Evolutionary conservation across 1,284 basidiomycete genomes (phyloP), one percentile per base, ranked within the genome.

Genomic region (Trametes hirsuta): DNA sequence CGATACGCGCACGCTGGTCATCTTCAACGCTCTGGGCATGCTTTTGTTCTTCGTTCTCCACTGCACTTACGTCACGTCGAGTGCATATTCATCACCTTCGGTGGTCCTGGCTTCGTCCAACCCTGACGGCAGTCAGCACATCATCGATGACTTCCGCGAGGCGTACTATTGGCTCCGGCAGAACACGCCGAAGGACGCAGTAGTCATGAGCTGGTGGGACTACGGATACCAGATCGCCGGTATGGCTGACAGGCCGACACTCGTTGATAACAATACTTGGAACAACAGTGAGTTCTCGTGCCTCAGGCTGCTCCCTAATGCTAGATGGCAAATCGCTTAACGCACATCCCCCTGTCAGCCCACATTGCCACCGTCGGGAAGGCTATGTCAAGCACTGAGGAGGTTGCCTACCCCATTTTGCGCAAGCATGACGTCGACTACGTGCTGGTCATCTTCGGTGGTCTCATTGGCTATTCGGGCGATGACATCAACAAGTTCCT

Each of bases 401-500:
- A 98, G 67, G 88, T 94, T 46, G 95, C 97, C 0, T 99, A 98
- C 76, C 96, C 96, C 4, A 98, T 99, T 73, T 83, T 99, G 60
- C 87, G 93, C 65, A 92, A 97, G 77, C 97, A 99, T 75, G 97
- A 99, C 72, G 97, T 99, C 55, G 94, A 97, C 75, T 99, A 99
- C 72, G 90, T 99, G 47, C 88, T 99, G 55, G 84, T 99, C 77
- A 98, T 99, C 77, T 99, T 98, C 74, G 97, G 97, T 52, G 97
- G 95, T 37, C 81, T 99, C 46, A 82, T 99, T 56, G 97, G 97
- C 15, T 99, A 98, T 78, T 96, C 94, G 22, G 97, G 97, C 14
- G 97, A 99, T 76, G 97, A 99, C 74, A 94, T 99, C 79, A 99
- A 99, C 87, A 99, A 99, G 80, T 99, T 97, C 84, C 79, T 99